phyloP scores from a whole-genome alignment of 495 filamentous ascomycete genomes.

The Cercophora sp. region DNA sequence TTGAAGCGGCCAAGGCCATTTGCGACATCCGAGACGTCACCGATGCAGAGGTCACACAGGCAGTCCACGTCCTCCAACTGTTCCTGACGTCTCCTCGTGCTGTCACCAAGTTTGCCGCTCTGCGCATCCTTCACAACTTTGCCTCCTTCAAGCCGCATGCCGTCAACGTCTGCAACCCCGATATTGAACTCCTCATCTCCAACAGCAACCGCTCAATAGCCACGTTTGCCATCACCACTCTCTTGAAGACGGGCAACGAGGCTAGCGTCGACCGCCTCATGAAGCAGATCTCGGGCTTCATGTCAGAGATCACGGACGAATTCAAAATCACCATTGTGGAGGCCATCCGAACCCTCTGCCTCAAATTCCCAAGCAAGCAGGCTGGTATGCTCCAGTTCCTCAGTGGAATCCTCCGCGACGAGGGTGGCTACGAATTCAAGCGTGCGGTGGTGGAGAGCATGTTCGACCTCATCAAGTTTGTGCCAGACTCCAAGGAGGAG shows the following conservation, averaged over 20 bases:
- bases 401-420: slow-evolving; percentile 89
- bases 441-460: slow-evolving; percentile 96
- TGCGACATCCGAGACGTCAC: slow-evolving; percentile 90
- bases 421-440: slow-evolving; percentile 99
- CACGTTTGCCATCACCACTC: slow-evolving; percentile 95
- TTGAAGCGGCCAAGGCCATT: slow-evolving; percentile 97
- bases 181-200: slow-evolving; percentile 93
- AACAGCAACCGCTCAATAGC: slow-evolving; percentile 97
- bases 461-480: slow-evolving; percentile 99
- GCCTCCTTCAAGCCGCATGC: slow-evolving; percentile 92
- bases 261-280: slow-evolving; percentile 93
- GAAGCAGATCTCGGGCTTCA: slow-evolving; percentile 97
- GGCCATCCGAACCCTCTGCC: slow-evolving; percentile 89
- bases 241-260: slow-evolving; percentile 97
- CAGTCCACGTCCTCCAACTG: slow-evolving; percentile 89
- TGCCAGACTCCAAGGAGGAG: slow-evolving; percentile 96
- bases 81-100: slow-evolving; percentile 96
- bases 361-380: slow-evolving; percentile 98
- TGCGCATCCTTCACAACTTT: slow-evolving; percentile 93
- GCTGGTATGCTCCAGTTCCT: slow-evolving; percentile 96
- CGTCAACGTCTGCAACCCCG: slow-evolving; percentile 89
- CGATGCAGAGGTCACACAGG: slow-evolving; percentile 86
- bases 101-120: slow-evolving; percentile 96
- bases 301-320: slow-evolving; percentile 97
- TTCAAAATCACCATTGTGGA: slow-evolving; percentile 99